Evolutionary conservation across 345 rosid species (phyloP), one percentile per base, ranked within the genome.

Genomic region (Trapa incisa): DNA sequence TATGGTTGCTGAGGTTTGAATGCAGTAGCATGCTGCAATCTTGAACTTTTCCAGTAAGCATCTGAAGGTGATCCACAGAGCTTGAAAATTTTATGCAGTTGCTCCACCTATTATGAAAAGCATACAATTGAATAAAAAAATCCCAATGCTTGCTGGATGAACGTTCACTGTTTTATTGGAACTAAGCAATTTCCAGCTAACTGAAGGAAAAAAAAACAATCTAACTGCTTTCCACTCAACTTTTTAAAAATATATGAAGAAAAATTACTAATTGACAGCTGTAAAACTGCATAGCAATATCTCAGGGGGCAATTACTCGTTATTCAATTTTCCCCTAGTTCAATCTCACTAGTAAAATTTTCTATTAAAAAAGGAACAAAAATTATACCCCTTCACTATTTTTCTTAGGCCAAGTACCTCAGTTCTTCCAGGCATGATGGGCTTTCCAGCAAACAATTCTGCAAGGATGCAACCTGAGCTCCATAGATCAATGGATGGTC

Each of bases 361-460:
- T 16, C 37, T 10, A 4, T 58, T 29, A 45, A 7, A 45, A 45
- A 45, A 45, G 11, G 11, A 45, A 5, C 11, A 13, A 45, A 45
- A 45, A 13, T 54, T 6, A 12, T 22, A 54, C 37, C 5, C 8
- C 45, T 65, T 22, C 8, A 36, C 13, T 13, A 8, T 7, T 32
- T 64, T 13, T 16, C 10, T 4, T 56, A 29, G 11, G 69, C 12
- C 6, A 29, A 45, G 68, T 63, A 84, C 88, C 84, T 84, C 88
- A 0, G 86, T 84, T 76, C 88, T 80, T 78, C 88, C 88, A 17
- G 88, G 82, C 88, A 82, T 81, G 68, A 84, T 82, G 62, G 86
- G 88, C 77, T 84, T 84, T 66, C 88, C 84, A 38, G 80, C 74
- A 73, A 84, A 84, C 77, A 84, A 66, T 69, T 84, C 86, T 9